Percentiles rank a stretch among this genome's conserved stretches.
Evolutionary conservation across 495 filamentous ascomycete genomes (phyloP).

Genomic region (Neurospora sp.): DNA sequence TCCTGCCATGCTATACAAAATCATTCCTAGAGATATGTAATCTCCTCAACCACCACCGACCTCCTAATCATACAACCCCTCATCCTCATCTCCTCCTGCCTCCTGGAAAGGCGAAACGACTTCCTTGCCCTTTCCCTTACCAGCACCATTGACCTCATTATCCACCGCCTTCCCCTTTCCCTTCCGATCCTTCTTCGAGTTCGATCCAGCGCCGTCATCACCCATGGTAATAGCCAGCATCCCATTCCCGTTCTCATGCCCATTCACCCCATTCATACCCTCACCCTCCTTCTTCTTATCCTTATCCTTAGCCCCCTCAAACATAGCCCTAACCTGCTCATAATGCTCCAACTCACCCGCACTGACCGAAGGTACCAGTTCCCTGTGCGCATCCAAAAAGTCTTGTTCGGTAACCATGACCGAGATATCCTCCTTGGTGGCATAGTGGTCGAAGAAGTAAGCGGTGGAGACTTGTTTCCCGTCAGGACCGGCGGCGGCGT

Average conservation of each 20-base stretch:
- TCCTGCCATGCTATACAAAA: background rate
- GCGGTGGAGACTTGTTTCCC: constrained; percentile 56
- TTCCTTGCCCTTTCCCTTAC: constrained; percentile 43
- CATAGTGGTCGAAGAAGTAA: constrained; percentile 89
- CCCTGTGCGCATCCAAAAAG: constrained; percentile 66
- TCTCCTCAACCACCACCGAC: background rate
- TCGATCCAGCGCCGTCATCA: constrained; percentile 7
- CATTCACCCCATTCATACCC: background rate
- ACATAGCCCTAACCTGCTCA: constrained; percentile 66
- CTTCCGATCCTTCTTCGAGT: constrained; percentile 31
- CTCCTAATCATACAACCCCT: constrained; percentile 23
- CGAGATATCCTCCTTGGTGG: constrained; percentile 67
- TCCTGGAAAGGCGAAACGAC: constrained; percentile 19
- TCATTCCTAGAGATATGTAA: too few relatives aligned
- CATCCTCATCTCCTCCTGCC: constrained; percentile 16
- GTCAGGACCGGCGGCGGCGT: constrained; percentile 24
- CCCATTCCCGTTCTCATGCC: background rate
- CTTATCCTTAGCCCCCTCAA: constrained; percentile 45
- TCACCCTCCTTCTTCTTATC: background rate
- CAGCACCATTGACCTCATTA: constrained; percentile 11
- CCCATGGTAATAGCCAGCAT: background rate
- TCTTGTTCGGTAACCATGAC: constrained; percentile 84
- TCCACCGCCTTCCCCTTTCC: constrained; percentile 36
- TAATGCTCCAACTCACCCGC: constrained; percentile 90
- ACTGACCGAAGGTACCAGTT: constrained; percentile 89